Evolutionary conservation across 1,284 basidiomycete genomes (phyloP).

Genomic region (Malassezia globosa): DNA sequence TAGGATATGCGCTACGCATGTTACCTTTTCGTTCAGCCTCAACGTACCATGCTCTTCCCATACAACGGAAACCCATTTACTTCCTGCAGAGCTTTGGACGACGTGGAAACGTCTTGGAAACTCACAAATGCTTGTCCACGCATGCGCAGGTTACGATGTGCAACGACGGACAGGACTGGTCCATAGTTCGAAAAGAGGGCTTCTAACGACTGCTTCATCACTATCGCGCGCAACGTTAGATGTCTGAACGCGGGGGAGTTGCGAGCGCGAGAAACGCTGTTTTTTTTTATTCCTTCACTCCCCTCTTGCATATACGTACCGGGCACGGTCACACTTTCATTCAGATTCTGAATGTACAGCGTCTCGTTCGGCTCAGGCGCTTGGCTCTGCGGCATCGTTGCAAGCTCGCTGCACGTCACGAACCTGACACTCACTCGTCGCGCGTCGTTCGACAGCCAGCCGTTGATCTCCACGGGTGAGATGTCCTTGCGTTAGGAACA

Average conservation of each 20-base stretch:
- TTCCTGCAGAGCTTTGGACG: slow-evolving; percentile 77
- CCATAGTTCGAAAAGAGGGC: slow-evolving; percentile 88
- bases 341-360: slow-evolving; percentile 90
- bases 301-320: slow-evolving; percentile 7
- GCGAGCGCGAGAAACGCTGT: too few relatives aligned
- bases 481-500: too few relatives aligned
- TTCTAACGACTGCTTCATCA: slow-evolving; percentile 75
- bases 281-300: not conserved
- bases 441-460: too few relatives aligned
- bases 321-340: slow-evolving; percentile 79
- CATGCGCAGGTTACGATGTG: slow-evolving; percentile 88
- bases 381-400: slow-evolving; percentile 3
- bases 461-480: too few relatives aligned
- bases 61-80: slow-evolving; percentile 89
- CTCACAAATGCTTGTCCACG: slow-evolving; percentile 95
- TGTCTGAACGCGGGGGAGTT: too few relatives aligned
- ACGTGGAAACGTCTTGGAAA: slow-evolving; percentile 67
- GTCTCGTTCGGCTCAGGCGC: slow-evolving; percentile 55
- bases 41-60: slow-evolving; percentile 68
- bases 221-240: slow-evolving; percentile 46
- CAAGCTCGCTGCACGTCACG: not conserved
- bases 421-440: too few relatives aligned
- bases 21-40: too few relatives aligned
- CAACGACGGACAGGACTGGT: slow-evolving; percentile 78
- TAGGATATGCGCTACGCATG: slow-evolving; percentile 76